These are phyloP conservation scores for Tephrocybe sp. DNA, from an alignment of 768 basidiomycete genomes.

Conservation along the genomic window DNA sequence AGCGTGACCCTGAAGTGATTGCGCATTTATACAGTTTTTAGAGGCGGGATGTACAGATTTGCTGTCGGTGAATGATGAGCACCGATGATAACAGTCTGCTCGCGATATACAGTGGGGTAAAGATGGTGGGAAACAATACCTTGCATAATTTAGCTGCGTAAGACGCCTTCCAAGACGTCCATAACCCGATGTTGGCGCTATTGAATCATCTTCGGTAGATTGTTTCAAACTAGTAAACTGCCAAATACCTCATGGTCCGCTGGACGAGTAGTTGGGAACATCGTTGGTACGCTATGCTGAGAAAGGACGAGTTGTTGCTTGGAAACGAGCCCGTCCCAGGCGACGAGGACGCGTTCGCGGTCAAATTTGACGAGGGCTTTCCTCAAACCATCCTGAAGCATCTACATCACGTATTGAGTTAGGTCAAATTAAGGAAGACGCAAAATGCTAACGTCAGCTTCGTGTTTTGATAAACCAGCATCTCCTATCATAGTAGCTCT, in stretches of 20 bases:
- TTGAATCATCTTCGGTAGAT: neutral
- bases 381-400: constrained; percentile 61
- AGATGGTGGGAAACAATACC: neutral
- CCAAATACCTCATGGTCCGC: constrained; percentile 54
- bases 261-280: constrained; percentile 56
- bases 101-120: neutral
- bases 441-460: constrained; percentile 54
- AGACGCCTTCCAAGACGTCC: constrained; percentile 62
- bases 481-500: constrained; percentile 72
- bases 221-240: neutral
- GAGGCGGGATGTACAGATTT: no score
- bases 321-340: constrained; percentile 75
- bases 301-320: constrained; percentile 70
- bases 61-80: no score
- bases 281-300: constrained; percentile 63
- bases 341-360: constrained; percentile 61
- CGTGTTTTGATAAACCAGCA: constrained; percentile 60
- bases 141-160: constrained; percentile 21
- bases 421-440: neutral
- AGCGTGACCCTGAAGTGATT: no score
- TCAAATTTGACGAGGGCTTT: constrained; percentile 72
- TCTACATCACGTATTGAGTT: constrained; percentile 39
- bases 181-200: constrained; percentile 74
- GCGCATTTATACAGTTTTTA: no score
- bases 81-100: no score